Conservation (phyloP, 129 eudicot genomes). For the Cynara cardunculus region DNA sequence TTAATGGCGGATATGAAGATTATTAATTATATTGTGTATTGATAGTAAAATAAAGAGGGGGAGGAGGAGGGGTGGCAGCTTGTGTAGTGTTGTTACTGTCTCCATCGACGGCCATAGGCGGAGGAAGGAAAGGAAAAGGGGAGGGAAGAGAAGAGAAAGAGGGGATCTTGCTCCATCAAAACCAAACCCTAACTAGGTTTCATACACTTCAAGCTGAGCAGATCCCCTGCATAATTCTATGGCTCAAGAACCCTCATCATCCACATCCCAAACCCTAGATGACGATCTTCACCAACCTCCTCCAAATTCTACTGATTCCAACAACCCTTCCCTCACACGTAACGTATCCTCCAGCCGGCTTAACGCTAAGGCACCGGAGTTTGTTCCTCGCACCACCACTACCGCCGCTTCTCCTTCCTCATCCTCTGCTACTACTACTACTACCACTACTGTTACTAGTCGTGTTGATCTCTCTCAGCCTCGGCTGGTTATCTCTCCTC, state of each 20-base stretch:
- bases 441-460: neutral
- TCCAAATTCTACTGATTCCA: slow-evolving; percentile 11
- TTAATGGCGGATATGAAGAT: neutral
- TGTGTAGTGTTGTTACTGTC: slow-evolving; percentile 1
- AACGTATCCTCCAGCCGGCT: slow-evolving; percentile 53
- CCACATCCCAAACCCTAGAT: slow-evolving; percentile 32
- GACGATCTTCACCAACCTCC: slow-evolving; percentile 12
- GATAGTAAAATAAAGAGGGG: slow-evolving; percentile 14
- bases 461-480: slow-evolving; percentile 26
- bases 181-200: slow-evolving; percentile 23
- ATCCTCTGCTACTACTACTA: slow-evolving; percentile 2
- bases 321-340: slow-evolving; percentile 29
- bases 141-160: neutral
- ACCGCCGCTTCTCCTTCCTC: slow-evolving; percentile 14
- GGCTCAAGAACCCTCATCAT: slow-evolving; percentile 23
- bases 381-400: slow-evolving; percentile 44
- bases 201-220: neutral
- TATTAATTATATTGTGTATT: neutral
- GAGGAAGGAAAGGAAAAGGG: neutral
- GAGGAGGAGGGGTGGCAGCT: neutral
- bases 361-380: slow-evolving; percentile 84
- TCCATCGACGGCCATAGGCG: slow-evolving; percentile 13
- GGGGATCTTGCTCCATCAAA: slow-evolving; percentile 33
- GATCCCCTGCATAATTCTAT: slow-evolving; percentile 21
- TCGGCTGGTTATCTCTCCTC: slow-evolving; percentile 27